Evolutionary conservation across 768 basidiomycete genomes (phyloP).

Genomic region (Pulveroboletus sp.): DNA sequence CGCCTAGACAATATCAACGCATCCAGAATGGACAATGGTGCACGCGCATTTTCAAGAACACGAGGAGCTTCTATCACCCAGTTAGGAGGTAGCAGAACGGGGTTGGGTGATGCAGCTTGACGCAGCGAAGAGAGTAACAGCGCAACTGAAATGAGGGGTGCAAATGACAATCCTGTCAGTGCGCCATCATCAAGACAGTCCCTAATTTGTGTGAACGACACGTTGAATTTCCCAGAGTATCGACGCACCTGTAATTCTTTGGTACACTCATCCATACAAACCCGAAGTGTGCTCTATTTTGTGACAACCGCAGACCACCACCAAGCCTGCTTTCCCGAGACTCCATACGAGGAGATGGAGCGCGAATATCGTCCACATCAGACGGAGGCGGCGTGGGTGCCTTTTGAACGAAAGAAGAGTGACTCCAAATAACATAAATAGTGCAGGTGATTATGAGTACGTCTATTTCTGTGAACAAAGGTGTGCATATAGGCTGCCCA

Average conservation of each 20-base stretch:
- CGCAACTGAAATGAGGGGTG: constrained; percentile 72
- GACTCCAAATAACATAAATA: constrained; percentile 59
- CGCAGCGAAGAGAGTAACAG: constrained; percentile 53
- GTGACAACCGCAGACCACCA: constrained; percentile 19
- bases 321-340: constrained; percentile 43
- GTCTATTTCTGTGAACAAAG: constrained; percentile 47
- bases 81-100: constrained; percentile 43
- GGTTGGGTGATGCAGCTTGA: constrained; percentile 27
- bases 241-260: constrained; percentile 71
- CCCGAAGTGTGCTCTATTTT: constrained; percentile 51
- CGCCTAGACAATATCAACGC: constrained; percentile 66
- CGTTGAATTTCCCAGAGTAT: not conserved
- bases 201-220: constrained; percentile 37
- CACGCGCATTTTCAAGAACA: constrained; percentile 41
- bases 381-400: constrained; percentile 10
- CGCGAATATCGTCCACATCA: constrained; percentile 16
- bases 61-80: constrained; percentile 81
- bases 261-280: constrained; percentile 90
- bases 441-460: constrained; percentile 49
- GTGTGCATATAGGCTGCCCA: constrained; percentile 2
- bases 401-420: constrained; percentile 41
- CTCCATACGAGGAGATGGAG: constrained; percentile 44
- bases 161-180: constrained; percentile 76
- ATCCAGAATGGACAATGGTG: constrained; percentile 42
- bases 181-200: constrained; percentile 83